Evolutionary conservation across 192 early-diverging fungal species (phyloP).

Genomic region (Coemansia asiatica): DNA sequence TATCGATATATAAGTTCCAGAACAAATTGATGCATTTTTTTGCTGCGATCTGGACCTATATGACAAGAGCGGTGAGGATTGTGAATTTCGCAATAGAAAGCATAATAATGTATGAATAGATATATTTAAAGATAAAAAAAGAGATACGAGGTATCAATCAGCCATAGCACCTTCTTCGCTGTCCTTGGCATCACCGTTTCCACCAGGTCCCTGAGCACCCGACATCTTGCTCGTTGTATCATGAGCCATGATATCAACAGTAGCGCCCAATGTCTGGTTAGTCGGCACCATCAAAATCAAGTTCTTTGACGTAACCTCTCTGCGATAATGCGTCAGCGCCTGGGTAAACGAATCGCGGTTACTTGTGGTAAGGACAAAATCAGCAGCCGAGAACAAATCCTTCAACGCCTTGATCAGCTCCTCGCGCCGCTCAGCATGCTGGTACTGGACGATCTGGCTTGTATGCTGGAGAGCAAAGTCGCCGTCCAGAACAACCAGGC

Average conservation of each 20-base stretch:
- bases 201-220: not conserved
- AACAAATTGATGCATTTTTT: too few relatives aligned
- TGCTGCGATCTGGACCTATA: too few relatives aligned
- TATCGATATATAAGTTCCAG: too few relatives aligned
- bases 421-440: slow-evolving; percentile 46
- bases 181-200: not conserved
- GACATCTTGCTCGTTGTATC: not conserved
- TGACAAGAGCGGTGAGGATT: too few relatives aligned
- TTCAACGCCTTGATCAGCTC: slow-evolving; percentile 44
- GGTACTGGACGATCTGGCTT: slow-evolving; percentile 48
- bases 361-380: slow-evolving; percentile 27
- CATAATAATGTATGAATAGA: not conserved
- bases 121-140: not conserved
- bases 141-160: slow-evolving; percentile 13
- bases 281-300: slow-evolving; percentile 54
- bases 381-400: slow-evolving; percentile 37
- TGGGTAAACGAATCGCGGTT: slow-evolving; percentile 51
- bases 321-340: slow-evolving; percentile 44
- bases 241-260: slow-evolving; percentile 36
- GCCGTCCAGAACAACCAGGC: slow-evolving; percentile 73
- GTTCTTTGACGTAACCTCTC: slow-evolving; percentile 45
- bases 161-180: slow-evolving; percentile 38
- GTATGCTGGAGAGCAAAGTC: slow-evolving; percentile 56
- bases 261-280: slow-evolving; percentile 45
- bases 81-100: too few relatives aligned